Conservation (phyloP, 2,329 filamentous ascomycete genomes). For the Pyricularia pennisetigena region DNA sequence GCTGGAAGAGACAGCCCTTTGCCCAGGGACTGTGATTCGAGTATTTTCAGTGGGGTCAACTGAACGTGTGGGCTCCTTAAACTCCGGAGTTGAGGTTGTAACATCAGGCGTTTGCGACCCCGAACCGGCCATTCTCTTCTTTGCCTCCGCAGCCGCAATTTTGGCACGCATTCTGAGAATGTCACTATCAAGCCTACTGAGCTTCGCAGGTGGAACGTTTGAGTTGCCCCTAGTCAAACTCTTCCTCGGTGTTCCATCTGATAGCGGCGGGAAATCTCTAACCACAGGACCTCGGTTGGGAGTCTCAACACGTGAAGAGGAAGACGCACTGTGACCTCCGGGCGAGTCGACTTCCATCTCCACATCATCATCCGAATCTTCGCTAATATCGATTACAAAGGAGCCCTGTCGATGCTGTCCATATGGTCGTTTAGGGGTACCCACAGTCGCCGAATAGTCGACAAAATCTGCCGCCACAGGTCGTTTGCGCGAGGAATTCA, state of each 20-base stretch:
- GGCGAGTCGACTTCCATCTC: slow-evolving; percentile 58
- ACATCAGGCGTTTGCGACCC: slow-evolving; percentile 19
- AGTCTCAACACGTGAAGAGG: slow-evolving; percentile 19
- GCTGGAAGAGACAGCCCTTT: slow-evolving; percentile 12
- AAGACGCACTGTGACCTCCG: slow-evolving; percentile 26
- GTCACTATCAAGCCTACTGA: slow-evolving; percentile 16
- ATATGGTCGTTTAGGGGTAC: slow-evolving; percentile 49
- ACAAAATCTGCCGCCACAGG: slow-evolving; percentile 62
- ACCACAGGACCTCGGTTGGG: slow-evolving; percentile 26
- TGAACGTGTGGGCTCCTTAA: slow-evolving; percentile 14
- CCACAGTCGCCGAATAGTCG: slow-evolving; percentile 31
- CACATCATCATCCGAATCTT: slow-evolving; percentile 52
- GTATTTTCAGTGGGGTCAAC: slow-evolving; percentile 5
- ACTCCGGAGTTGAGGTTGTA: neutral
- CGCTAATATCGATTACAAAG: slow-evolving; percentile 79
- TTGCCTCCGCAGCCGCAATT: slow-evolving; percentile 50
- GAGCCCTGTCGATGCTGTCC: slow-evolving; percentile 48
- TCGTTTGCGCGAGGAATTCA: slow-evolving; percentile 22
- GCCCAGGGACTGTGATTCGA: slow-evolving; percentile 7
- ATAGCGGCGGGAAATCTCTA: slow-evolving; percentile 34
- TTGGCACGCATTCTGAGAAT: slow-evolving; percentile 51
- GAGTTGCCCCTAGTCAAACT: neutral
- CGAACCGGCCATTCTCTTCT: slow-evolving; percentile 26
- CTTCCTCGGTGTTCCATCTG: slow-evolving; percentile 19
- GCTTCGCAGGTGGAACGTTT: slow-evolving; percentile 1